phyloP scores from a whole-genome alignment of 1,284 basidiomycete genomes.

The Apiotrichum veenhuisii region DNA sequence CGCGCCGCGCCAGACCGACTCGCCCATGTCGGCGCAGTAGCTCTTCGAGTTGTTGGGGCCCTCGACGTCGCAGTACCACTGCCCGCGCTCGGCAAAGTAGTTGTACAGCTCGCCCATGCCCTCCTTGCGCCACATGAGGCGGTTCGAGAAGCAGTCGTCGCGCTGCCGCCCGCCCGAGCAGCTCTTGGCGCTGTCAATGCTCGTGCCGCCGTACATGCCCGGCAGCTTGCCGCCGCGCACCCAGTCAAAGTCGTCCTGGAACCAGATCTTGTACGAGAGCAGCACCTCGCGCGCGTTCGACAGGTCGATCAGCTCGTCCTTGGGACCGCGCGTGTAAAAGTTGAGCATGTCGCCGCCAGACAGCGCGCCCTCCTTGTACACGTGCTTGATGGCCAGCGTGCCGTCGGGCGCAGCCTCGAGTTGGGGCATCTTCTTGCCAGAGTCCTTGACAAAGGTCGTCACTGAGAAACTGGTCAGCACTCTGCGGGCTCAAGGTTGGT shows the following conservation, averaged over 20 bases:
- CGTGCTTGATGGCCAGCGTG: conserved; percentile 16
- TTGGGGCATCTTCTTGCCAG: conserved; percentile 28
- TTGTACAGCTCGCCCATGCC: conserved; percentile 43
- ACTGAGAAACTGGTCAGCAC: too few relatives aligned
- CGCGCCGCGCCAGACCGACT: conserved; percentile 62
- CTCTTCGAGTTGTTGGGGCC: conserved; percentile 27
- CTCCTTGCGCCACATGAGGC: conserved; percentile 48
- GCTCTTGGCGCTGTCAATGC: conserved; percentile 28
- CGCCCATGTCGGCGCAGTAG: conserved; percentile 17
- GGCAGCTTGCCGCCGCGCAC: conserved; percentile 49
- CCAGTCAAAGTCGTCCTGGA: conserved; percentile 45
- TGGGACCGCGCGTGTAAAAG: conserved; percentile 35
- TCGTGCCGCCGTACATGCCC: conserved; percentile 41
- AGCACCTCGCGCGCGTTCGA: conserved; percentile 33
- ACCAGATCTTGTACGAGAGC: conserved; percentile 45
- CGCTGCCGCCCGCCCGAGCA: conserved; percentile 49
- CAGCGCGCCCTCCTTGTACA: conserved; percentile 35
- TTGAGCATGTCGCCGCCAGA: conserved; percentile 15
- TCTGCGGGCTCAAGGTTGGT: too few relatives aligned
- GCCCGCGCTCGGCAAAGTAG: conserved; percentile 20
- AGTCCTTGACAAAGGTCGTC: neutral
- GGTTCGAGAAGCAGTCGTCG: conserved; percentile 42
- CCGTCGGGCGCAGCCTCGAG: conserved; percentile 41
- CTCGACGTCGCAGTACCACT: conserved; percentile 24
- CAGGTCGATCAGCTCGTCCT: conserved; percentile 24